A percentile compares a stretch with the other conserved stretches of the same genome.
Evolutionary conservation across 805 yeast species (phyloP).

Genomic region (Candida takata): DNA sequence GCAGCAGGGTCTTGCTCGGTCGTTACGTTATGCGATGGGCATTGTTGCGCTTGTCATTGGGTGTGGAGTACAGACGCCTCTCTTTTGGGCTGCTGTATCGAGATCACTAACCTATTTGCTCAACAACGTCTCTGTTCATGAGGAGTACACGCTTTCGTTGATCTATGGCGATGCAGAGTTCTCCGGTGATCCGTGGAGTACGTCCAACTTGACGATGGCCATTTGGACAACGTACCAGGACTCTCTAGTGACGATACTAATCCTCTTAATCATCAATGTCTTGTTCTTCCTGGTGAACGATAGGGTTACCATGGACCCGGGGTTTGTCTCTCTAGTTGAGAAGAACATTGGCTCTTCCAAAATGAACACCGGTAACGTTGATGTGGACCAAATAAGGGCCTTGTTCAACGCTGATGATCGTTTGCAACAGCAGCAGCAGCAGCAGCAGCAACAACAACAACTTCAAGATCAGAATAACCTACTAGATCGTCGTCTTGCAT

Average conservation of each 20-base stretch:
- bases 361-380: not conserved
- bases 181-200: constrained; percentile 15
- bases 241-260: constrained; percentile 30
- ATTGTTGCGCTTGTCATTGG: constrained; percentile 29
- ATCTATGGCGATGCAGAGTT: constrained; percentile 14
- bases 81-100: constrained; percentile 49
- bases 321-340: constrained; percentile 50
- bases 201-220: constrained; percentile 4
- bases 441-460: not conserved
- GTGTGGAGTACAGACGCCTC: constrained; percentile 45
- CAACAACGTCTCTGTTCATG: constrained; percentile 45
- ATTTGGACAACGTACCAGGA: constrained; percentile 16
- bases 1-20: not conserved
- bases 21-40: constrained; percentile 7
- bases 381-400: not conserved
- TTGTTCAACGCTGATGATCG: not conserved
- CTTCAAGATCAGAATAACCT: not conserved
- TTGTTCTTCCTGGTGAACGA: constrained; percentile 56
- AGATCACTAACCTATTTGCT: constrained; percentile 48
- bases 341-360: constrained; percentile 44
- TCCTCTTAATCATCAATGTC: constrained; percentile 34
- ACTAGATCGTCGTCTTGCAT: no score
- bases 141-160: constrained; percentile 22
- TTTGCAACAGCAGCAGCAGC: not conserved
- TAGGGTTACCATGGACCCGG: constrained; percentile 66